Conservation (phyloP, 2,329 filamentous ascomycete species). For the Clarireedia paspali region DNA sequence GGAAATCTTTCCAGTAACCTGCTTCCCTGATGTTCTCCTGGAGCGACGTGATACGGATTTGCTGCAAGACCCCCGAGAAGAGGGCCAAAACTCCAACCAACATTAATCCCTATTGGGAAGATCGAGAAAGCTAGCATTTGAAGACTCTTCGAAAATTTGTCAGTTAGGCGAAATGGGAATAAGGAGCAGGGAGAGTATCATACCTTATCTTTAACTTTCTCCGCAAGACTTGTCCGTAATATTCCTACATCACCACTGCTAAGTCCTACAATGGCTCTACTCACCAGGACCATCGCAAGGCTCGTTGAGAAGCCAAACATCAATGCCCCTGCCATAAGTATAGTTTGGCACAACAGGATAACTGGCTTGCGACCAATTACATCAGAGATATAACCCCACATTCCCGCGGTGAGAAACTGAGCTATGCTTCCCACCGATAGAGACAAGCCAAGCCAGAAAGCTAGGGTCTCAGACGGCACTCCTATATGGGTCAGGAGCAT, state of each 20-base stretch:
- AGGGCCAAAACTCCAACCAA: conserved; percentile 29
- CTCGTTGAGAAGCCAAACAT: conserved; percentile 63
- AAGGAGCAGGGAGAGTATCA: neutral
- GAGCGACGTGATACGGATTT: conserved; percentile 26
- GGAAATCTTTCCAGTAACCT: neutral
- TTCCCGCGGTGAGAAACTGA: conserved; percentile 74
- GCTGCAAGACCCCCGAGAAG: conserved; percentile 35
- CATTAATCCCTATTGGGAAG: conserved; percentile 59
- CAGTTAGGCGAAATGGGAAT: neutral
- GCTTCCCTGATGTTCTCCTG: neutral
- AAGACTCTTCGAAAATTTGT: conserved; percentile 54
- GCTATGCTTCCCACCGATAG: conserved; percentile 61
- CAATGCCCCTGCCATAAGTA: conserved; percentile 45
- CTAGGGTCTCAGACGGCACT: neutral
- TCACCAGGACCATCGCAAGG: conserved; percentile 51
- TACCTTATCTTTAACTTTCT: conserved; percentile 33
- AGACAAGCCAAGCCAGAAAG: neutral
- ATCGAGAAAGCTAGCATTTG: conserved; percentile 46
- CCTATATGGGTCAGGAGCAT: neutral
- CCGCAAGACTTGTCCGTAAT: conserved; percentile 65
- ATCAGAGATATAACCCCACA: conserved; percentile 70
- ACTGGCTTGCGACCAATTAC: conserved; percentile 68
- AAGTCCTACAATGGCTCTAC: conserved; percentile 63
- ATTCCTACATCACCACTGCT: conserved; percentile 71
- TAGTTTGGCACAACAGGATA: conserved; percentile 64